These are phyloP conservation scores for Leucosporidium scottii DNA, from an alignment of 768 basidiomycete species.

Conservation along the genomic window DNA sequence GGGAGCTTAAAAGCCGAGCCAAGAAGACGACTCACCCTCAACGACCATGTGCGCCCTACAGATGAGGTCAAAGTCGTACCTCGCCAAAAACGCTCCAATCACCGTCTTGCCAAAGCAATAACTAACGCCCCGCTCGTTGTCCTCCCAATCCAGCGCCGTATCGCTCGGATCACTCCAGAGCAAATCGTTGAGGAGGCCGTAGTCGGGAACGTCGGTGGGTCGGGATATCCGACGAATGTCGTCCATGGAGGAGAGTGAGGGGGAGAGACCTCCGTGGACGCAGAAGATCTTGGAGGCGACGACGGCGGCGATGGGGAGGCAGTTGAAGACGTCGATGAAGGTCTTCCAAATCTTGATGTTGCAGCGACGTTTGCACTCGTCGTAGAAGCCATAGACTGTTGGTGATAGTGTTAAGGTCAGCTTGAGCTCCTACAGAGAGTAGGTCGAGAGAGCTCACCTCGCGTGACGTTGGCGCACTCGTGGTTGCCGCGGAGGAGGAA, in stretches of 20 bases:
- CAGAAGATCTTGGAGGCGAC: slow-evolving; percentile 99
- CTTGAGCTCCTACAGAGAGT: background rate
- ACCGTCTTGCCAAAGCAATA: slow-evolving; percentile 98
- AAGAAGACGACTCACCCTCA: slow-evolving; percentile 52
- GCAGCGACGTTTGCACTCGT: slow-evolving; percentile 98
- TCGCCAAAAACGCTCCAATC: slow-evolving; percentile 75
- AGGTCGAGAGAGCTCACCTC: slow-evolving; percentile 53
- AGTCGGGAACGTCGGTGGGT: slow-evolving; percentile 97
- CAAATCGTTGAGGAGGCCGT: slow-evolving; percentile 90
- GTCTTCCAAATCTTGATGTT: slow-evolving; percentile 99
- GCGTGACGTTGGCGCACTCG: slow-evolving; percentile 97
- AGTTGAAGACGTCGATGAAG: slow-evolving; percentile 99
- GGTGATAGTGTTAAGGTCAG: background rate
- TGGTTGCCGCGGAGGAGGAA: slow-evolving; percentile 96
- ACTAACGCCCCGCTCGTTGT: slow-evolving; percentile 96
- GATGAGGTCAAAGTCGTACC: slow-evolving; percentile 98
- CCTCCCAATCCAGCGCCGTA: slow-evolving; percentile 97
- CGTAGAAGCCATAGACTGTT: slow-evolving; percentile 96
- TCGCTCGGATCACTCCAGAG: slow-evolving; percentile 98
- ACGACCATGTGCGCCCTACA: slow-evolving; percentile 99
- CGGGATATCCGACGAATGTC: slow-evolving; percentile 97
- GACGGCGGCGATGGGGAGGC: slow-evolving; percentile 94
- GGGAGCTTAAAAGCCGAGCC: background rate
- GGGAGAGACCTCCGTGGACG: slow-evolving; percentile 84
- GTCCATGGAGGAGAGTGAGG: slow-evolving; percentile 90